Evolutionary conservation across 1,139 yeast genomes (phyloP).

Genomic region (Candida sp.): DNA sequence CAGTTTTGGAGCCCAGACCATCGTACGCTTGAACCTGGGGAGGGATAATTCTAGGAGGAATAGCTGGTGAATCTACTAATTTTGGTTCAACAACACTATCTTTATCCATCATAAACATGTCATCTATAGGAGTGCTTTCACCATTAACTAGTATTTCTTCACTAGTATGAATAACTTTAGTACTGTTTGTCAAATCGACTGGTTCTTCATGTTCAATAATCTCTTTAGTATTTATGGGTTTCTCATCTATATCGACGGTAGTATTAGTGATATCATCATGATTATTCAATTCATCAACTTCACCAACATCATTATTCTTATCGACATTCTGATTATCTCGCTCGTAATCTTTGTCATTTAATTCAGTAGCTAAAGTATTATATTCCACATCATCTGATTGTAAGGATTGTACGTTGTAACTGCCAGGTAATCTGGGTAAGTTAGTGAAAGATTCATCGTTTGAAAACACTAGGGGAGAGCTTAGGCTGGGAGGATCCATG

Average conservation of each 20-base stretch:
- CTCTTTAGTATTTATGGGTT: not conserved
- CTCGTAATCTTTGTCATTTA: conserved; percentile 6
- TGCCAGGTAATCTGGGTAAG: conserved; percentile 62
- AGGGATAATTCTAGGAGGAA: not conserved
- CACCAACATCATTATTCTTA: not conserved
- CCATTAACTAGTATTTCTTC: not conserved
- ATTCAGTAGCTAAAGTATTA: conserved; percentile 11
- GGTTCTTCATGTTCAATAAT: not conserved
- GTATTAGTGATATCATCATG: not conserved
- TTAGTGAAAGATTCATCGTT: conserved; percentile 3
- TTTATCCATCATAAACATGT: not conserved
- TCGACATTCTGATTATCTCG: not conserved
- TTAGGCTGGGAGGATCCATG: not conserved
- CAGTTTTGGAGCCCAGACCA: not conserved
- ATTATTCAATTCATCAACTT: not conserved
- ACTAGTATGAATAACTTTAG: not conserved
- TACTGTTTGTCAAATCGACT: not conserved
- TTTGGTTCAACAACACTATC: not conserved
- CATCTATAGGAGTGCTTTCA: not conserved
- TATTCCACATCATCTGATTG: conserved; percentile 18
- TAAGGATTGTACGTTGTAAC: conserved; percentile 55
- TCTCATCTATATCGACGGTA: not conserved
- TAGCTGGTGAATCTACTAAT: not conserved
- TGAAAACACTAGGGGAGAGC: not conserved
- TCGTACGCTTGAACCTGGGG: not conserved